A percentile compares a stretch with the other conserved stretches of the same genome.
Conservation (phyloP, 2,329 filamentous ascomycete species). For the Decorospora gaudefroyi region DNA sequence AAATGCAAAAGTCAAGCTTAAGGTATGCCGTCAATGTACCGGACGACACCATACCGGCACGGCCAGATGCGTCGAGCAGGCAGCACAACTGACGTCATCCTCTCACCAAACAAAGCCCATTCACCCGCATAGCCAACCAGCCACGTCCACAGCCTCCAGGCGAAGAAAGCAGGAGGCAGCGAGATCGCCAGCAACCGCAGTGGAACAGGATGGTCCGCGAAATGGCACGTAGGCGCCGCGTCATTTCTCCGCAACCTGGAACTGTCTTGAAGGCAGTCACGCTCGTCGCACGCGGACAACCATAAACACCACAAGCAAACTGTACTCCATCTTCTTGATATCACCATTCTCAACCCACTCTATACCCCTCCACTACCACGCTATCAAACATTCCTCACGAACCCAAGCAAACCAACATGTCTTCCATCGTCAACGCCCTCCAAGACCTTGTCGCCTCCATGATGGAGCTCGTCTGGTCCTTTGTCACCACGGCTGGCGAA, state of each 20-base stretch:
- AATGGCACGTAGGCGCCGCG: constrained; percentile 26
- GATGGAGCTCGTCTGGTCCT: constrained; percentile 42
- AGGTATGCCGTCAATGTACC: no score
- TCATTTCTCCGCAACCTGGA: constrained; percentile 19
- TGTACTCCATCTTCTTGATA: no score
- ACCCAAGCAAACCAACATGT: constrained; percentile 28
- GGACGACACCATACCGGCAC: no score
- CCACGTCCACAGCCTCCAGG: constrained; percentile 6
- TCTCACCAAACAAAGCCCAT: constrained; percentile 15
- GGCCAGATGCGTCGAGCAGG: no score
- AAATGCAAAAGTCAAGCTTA: no score
- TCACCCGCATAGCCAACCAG: constrained; percentile 26
- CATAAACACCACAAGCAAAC: background rate
- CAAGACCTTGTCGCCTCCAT: constrained; percentile 40
- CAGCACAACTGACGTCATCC: constrained; percentile 28
- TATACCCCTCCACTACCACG: constrained; percentile 2
- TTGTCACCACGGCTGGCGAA: constrained; percentile 43
- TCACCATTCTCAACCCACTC: no score
- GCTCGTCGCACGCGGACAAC: constrained; percentile 10
- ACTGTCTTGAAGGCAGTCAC: constrained; percentile 11
- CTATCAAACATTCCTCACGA: background rate
- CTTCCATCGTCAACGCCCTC: constrained; percentile 41
- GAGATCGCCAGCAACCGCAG: constrained; percentile 16
- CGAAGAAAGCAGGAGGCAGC: background rate
- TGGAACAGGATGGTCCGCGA: constrained; percentile 4